These are phyloP conservation scores for Arctostaphylos glauca DNA, from an alignment of 148 eudicot genomes.

Conservation along the genomic window DNA sequence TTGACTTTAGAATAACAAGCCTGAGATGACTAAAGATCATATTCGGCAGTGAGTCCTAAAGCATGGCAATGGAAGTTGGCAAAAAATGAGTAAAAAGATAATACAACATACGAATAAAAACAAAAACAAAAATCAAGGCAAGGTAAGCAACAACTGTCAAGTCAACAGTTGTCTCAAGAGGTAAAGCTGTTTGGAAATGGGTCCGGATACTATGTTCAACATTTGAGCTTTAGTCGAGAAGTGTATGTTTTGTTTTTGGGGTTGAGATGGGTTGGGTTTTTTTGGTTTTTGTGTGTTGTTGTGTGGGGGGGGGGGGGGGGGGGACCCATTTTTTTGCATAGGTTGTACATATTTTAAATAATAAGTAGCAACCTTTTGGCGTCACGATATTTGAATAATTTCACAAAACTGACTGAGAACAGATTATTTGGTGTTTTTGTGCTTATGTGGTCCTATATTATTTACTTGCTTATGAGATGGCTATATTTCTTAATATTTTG, in stretches of 20 bases:
- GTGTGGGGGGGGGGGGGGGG: neutral
- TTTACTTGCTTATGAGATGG: neutral
- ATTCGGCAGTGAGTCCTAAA: neutral
- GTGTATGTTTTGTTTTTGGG: neutral
- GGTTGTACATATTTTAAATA: neutral
- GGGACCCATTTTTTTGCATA: neutral
- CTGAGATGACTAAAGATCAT: neutral
- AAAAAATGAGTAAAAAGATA: neutral
- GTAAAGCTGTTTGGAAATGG: neutral
- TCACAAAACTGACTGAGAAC: neutral
- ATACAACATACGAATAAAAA: neutral
- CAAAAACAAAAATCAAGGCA: neutral
- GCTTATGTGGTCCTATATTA: neutral
- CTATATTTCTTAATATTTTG: neutral
- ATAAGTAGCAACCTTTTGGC: neutral
- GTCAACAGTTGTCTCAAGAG: neutral
- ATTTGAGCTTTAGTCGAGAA: neutral
- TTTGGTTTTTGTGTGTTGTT: no score
- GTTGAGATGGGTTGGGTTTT: neutral
- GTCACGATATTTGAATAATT: neutral
- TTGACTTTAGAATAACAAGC: neutral
- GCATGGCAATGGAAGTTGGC: neutral
- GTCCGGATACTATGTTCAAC: neutral
- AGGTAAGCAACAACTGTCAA: neutral
- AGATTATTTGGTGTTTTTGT: neutral